A percentile compares a stretch with the other conserved stretches of the same genome.
Conservation (phyloP, 2,329 filamentous ascomycete species). For the Huntiella savannae region DNA sequence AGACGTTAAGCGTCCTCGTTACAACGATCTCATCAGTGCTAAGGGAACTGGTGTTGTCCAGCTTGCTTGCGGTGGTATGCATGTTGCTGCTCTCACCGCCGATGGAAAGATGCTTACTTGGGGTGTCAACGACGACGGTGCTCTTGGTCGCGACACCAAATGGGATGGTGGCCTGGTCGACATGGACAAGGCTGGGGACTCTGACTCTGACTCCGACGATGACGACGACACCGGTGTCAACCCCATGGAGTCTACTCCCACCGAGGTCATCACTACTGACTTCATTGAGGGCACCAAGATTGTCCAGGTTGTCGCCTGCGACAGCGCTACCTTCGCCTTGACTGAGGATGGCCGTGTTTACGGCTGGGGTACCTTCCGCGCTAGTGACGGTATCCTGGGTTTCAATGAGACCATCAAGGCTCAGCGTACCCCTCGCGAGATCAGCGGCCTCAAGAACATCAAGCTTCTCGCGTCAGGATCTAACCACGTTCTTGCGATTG, state of each 20-base stretch:
- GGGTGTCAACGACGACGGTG: constrained; percentile 75
- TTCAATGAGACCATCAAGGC: constrained; percentile 34
- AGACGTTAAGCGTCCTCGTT: constrained; percentile 64
- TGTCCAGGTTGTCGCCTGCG: constrained; percentile 47
- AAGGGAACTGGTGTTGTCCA: constrained; percentile 57
- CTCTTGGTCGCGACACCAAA: constrained; percentile 54
- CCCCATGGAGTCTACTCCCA: constrained; percentile 51
- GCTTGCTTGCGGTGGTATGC: constrained; percentile 66
- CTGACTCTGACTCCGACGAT: constrained; percentile 35
- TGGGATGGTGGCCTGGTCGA: constrained; percentile 47
- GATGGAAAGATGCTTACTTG: constrained; percentile 71
- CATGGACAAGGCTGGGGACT: constrained; percentile 31
- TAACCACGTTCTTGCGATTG: constrained; percentile 53
- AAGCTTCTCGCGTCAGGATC: constrained; percentile 44
- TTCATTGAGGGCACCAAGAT: constrained; percentile 44
- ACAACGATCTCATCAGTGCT: constrained; percentile 46
- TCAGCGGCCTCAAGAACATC: constrained; percentile 48
- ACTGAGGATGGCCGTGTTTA: constrained; percentile 60
- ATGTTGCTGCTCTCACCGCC: constrained; percentile 54
- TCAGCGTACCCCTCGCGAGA: constrained; percentile 31
- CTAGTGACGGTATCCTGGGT: constrained; percentile 42
- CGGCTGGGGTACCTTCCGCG: constrained; percentile 69
- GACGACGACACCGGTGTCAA: constrained; percentile 49
- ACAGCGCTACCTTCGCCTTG: constrained; percentile 58
- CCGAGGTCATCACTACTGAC: constrained; percentile 34